Conservation (phyloP, 371 early-diverging fungal genomes). For the Catenaria anguillulae region DNA sequence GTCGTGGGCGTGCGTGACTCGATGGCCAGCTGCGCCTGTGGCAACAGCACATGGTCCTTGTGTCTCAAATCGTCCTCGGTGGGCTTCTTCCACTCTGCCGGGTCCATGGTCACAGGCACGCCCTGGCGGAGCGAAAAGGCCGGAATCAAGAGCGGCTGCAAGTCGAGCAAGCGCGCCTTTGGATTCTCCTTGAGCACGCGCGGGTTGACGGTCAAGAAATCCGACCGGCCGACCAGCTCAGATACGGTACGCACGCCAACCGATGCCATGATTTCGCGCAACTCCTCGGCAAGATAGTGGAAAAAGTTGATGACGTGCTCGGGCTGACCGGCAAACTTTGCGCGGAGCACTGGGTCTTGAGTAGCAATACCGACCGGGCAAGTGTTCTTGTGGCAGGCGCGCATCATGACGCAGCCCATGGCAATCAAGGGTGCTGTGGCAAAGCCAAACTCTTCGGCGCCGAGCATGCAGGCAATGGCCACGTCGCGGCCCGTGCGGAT, state of each 20-base stretch:
- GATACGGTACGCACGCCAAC: conserved; percentile 82
- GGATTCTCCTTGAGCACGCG: conserved; percentile 42
- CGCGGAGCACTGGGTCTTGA: conserved; percentile 83
- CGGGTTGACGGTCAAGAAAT: conserved; percentile 53
- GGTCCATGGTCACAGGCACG: conserved; percentile 60
- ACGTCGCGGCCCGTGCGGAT: conserved; percentile 93
- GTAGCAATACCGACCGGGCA: conserved; percentile 96
- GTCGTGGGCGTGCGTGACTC: conserved; percentile 37
- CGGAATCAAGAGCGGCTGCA: conserved; percentile 74
- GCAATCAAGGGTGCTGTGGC: conserved; percentile 93
- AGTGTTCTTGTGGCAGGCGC: conserved; percentile 83
- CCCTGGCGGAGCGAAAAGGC: conserved; percentile 72
- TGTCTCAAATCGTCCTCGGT: conserved; percentile 71
- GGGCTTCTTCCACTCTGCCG: conserved; percentile 36
- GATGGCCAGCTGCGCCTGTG: conserved; percentile 57
- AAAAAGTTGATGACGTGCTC: conserved; percentile 96
- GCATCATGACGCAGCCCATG: conserved; percentile 93
- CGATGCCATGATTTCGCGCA: conserved; percentile 77
- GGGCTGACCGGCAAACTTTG: conserved; percentile 82
- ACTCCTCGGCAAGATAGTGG: conserved; percentile 87
- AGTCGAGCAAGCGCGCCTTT: conserved; percentile 73
- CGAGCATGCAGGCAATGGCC: conserved; percentile 83
- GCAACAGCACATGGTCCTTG: conserved; percentile 65
- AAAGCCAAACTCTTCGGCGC: conserved; percentile 97
- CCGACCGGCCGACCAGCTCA: conserved; percentile 89